A percentile compares a stretch with the other conserved stretches of the same genome.
Evolutionary conservation across 441 rosid species (phyloP).

Genomic region (Flueggea neowawraea): DNA sequence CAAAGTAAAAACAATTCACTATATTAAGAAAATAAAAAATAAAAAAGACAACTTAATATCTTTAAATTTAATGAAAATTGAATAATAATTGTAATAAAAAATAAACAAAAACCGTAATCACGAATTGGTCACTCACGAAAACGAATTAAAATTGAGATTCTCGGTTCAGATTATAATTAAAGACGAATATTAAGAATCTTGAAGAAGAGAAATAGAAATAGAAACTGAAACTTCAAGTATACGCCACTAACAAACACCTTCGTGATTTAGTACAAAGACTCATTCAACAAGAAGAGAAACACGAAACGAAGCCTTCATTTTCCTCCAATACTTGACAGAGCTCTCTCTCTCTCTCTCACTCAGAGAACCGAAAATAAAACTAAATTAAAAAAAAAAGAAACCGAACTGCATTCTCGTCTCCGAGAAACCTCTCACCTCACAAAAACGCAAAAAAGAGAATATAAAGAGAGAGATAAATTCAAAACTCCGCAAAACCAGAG

Average conservation of each 20-base stretch:
- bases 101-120: no score
- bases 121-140: neutral
- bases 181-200: neutral
- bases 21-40: no score
- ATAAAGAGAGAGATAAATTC: no score
- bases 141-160: neutral
- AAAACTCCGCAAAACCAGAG: neutral
- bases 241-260: conserved; percentile 5
- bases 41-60: no score
- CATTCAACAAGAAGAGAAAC: neutral
- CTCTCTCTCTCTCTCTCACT: conserved; percentile 4
- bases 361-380: conserved; percentile 22
- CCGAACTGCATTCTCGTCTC: conserved; percentile 28
- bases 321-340: no score
- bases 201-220: neutral
- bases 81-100: no score
- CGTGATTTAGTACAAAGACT: neutral
- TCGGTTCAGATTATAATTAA: neutral
- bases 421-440: neutral
- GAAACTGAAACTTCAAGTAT: conserved; percentile 1
- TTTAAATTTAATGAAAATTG: no score
- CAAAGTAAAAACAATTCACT: no score
- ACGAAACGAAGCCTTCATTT: no score
- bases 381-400: conserved; percentile 8
- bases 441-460: no score